Evolutionary conservation across 176 grass and related monocot genomes (phyloP).

Genomic region (Phyllostachys edulis): DNA sequence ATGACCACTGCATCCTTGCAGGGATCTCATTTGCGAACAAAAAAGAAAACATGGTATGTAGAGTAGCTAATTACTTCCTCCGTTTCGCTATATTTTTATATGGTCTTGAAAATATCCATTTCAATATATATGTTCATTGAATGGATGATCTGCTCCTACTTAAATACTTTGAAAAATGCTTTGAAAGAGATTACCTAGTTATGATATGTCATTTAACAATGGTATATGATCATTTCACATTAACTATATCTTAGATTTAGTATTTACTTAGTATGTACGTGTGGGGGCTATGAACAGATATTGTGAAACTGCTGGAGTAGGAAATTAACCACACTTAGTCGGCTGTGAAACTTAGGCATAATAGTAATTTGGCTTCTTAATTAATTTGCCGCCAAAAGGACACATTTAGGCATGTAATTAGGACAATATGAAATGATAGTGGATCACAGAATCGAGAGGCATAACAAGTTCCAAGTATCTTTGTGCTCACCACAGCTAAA

Average conservation of each 20-base stretch:
- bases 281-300: too few relatives aligned
- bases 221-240: too few relatives aligned
- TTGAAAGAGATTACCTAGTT: too few relatives aligned
- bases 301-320: too few relatives aligned
- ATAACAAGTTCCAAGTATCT: constrained; percentile 34
- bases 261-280: too few relatives aligned
- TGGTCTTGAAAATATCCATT: too few relatives aligned
- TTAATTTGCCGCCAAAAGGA: constrained; percentile 5
- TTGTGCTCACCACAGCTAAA: background rate
- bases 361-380: background rate
- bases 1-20: background rate
- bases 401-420: background rate
- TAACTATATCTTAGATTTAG: too few relatives aligned
- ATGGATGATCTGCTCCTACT: too few relatives aligned
- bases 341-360: background rate
- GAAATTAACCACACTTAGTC: background rate
- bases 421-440: constrained; percentile 22
- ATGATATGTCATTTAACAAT: too few relatives aligned
- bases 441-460: constrained; percentile 23
- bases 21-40: background rate
- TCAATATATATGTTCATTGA: too few relatives aligned
- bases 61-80: background rate
- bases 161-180: too few relatives aligned
- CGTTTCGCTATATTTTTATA: too few relatives aligned
- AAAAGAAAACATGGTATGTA: background rate